These are phyloP conservation scores for Mangifera indica DNA, from an alignment of 345 rosid genomes.

Conservation along the genomic window DNA sequence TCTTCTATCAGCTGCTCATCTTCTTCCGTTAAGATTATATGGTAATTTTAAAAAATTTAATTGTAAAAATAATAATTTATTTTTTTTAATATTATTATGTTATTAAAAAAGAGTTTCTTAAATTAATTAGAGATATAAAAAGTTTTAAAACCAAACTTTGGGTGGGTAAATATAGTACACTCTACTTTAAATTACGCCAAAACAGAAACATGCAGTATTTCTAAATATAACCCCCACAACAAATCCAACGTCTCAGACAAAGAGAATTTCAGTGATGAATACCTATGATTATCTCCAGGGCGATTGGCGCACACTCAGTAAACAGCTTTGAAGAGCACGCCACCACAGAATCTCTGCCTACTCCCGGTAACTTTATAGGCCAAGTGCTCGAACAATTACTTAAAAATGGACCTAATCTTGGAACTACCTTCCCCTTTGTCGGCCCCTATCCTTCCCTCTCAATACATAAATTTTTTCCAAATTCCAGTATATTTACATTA, in stretches of 20 bases:
- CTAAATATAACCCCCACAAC: neutral
- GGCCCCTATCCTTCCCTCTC: slow-evolving; percentile 14
- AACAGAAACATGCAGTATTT: too few relatives aligned
- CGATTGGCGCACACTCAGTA: neutral
- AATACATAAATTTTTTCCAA: neutral
- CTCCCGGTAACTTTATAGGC: neutral
- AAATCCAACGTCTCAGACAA: neutral
- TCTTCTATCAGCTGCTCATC: too few relatives aligned
- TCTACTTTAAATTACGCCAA: too few relatives aligned
- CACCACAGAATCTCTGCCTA: slow-evolving; percentile 11
- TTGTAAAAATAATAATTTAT: too few relatives aligned
- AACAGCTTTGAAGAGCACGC: slow-evolving; percentile 14
- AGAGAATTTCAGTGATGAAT: neutral
- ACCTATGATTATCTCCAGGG: neutral
- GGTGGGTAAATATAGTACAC: too few relatives aligned
- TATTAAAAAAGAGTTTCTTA: too few relatives aligned
- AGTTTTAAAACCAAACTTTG: too few relatives aligned
- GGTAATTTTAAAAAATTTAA: too few relatives aligned
- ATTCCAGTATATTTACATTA: too few relatives aligned
- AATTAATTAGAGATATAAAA: too few relatives aligned
- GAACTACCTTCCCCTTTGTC: slow-evolving; percentile 39
- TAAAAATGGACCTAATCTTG: slow-evolving; percentile 21
- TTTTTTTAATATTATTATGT: too few relatives aligned
- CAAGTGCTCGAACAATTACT: neutral
- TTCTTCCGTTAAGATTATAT: too few relatives aligned